Evolutionary conservation across 2,329 filamentous ascomycete species (phyloP), one percentile per base, ranked within the genome.

Genomic region (Chrysoporthe puriensis): DNA sequence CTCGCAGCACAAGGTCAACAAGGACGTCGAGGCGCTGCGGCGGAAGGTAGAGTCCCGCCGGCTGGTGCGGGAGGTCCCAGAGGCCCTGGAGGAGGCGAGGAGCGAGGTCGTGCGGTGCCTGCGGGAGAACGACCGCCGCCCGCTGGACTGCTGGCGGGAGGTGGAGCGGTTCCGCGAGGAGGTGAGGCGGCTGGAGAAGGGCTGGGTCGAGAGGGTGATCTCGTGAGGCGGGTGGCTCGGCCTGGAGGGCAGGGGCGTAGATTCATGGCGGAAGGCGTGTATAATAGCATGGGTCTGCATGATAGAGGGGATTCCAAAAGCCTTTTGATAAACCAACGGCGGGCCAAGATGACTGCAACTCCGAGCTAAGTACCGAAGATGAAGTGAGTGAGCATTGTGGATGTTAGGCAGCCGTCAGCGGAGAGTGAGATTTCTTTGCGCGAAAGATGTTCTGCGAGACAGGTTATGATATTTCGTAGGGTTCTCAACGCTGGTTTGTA

Each of bases 81-180:
- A 90, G 70, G 82, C 82, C 62, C 88, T 97, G 61, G 89, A 93
- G 79, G 86, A 84, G 77, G 92, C 94, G 26, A 91, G 93, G 79
- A 84, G 87, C 73, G 88, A 90, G 69, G 89, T 97, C 66, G 88
- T 96, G 71, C 86, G 87, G 74, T 98, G 95, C 78, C 83, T 98
- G 83, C 85, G 91, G 70, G 85, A 90, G 75, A 90, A 97, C 79
- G 94, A 97, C 80, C 86, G 93, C 71, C 87, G 93, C 78, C 94
- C 95, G 77, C 83, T 97, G 77, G 92, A 97, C 83, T 98, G 95
- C 86, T 97, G 92, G 91, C 86, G 90, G 80, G 94, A 97, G 86
- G 93, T 97, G 34, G 91, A 96, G 82, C 85, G 84, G 26, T 98
- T 98, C 80, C 97, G 94, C 87, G 86, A 87, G 74, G 93, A 97